phyloP scores from a whole-genome alignment of 257 asterid species.

The Fraxinus anomala region DNA sequence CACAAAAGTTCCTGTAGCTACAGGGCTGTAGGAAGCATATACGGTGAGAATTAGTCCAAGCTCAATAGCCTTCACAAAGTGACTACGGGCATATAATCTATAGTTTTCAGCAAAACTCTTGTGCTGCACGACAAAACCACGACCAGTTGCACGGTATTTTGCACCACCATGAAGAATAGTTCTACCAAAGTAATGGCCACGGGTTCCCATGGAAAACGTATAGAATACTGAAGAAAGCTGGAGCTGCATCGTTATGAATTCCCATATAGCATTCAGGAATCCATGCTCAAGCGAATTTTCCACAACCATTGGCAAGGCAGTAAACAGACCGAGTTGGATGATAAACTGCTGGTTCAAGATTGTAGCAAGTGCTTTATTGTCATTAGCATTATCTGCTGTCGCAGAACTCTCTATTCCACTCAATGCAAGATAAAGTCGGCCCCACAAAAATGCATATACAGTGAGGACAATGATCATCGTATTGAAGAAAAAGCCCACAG shows the following conservation, averaged over 20 bases:
- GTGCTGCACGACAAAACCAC: slow-evolving; percentile 97
- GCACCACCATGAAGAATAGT: slow-evolving; percentile 99
- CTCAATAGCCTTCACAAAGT: slow-evolving; percentile 94
- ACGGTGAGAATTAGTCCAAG: slow-evolving; percentile 87
- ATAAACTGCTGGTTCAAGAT: slow-evolving; percentile 97
- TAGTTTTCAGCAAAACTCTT: slow-evolving; percentile 89
- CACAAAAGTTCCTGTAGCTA: slow-evolving; percentile 79
- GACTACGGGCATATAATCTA: slow-evolving; percentile 91
- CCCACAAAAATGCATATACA: slow-evolving; percentile 95
- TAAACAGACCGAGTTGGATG: slow-evolving; percentile 88
- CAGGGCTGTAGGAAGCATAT: slow-evolving; percentile 86
- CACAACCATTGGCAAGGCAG: slow-evolving; percentile 96
- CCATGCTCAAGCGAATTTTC: slow-evolving; percentile 98
- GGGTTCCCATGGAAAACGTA: slow-evolving; percentile 99
- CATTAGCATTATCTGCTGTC: slow-evolving; percentile 40
- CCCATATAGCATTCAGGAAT: slow-evolving; percentile 89
- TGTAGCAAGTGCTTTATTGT: slow-evolving; percentile 88
- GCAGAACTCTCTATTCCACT: slow-evolving; percentile 86
- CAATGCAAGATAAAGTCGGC: slow-evolving; percentile 92
- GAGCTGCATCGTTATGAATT: slow-evolving; percentile 92
- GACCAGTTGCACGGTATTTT: slow-evolving; percentile 96
- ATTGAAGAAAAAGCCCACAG: slow-evolving; percentile 94
- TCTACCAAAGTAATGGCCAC: slow-evolving; percentile 97
- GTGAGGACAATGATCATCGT: slow-evolving; percentile 95
- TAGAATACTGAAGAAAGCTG: slow-evolving; percentile 92